These are phyloP conservation scores for Leishmania amazonensis DNA, from an alignment of 208 protist genomes.

Conservation along the genomic window DNA sequence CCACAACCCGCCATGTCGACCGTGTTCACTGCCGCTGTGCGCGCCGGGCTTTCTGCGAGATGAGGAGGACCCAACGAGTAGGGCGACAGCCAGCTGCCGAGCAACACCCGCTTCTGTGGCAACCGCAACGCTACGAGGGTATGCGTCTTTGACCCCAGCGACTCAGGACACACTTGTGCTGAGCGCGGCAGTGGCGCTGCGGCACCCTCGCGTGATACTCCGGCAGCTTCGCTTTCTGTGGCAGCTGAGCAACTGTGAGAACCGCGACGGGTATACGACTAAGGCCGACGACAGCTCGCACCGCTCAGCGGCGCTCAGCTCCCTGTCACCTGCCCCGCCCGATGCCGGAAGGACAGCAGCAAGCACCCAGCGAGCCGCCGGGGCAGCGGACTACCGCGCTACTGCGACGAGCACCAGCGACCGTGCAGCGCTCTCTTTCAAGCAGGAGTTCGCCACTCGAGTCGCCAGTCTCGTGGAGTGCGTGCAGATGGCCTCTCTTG, in stretches of 20 bases:
- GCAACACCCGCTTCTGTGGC: background rate
- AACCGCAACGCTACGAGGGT: background rate
- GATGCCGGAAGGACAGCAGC: background rate
- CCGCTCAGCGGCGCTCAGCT: background rate
- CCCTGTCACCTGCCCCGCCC: background rate
- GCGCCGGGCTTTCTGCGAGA: background rate
- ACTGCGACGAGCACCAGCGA: background rate
- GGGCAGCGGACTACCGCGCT: background rate
- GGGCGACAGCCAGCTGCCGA: background rate
- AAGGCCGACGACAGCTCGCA: background rate
- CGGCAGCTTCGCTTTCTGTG: slow-evolving; percentile 31
- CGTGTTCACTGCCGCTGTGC: slow-evolving; percentile 6
- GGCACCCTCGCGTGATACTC: slow-evolving; percentile 48
- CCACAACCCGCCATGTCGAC: background rate
- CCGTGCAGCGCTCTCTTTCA: background rate
- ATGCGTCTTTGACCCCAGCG: background rate
- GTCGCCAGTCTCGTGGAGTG: slow-evolving; percentile 22
- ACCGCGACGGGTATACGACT: background rate
- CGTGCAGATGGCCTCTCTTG: slow-evolving; percentile 16
- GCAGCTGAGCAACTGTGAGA: slow-evolving; percentile 7
- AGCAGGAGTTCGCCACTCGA: slow-evolving; percentile 12
- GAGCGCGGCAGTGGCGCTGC: slow-evolving; percentile 45
- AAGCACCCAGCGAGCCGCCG: background rate
- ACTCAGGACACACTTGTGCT: slow-evolving; percentile 21
- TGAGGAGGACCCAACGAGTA: background rate